phyloP scores from a whole-genome alignment of 352 stramenopile genomes.

The Phytophthora boehmeriae region DNA sequence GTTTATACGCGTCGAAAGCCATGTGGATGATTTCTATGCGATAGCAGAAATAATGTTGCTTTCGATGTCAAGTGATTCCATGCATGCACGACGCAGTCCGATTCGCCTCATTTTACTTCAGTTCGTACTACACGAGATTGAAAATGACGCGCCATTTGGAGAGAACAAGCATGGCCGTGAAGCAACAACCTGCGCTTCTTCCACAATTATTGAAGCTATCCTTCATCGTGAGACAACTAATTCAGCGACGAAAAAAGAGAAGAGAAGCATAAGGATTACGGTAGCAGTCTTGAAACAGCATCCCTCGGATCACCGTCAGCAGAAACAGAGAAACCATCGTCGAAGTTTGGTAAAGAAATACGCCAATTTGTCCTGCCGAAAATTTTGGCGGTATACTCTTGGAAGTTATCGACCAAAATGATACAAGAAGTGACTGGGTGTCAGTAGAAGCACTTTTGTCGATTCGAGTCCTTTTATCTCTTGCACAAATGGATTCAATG shows the following conservation, averaged over 20 bases:
- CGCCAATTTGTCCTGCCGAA: constrained; percentile 24
- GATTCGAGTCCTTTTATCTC: constrained; percentile 59
- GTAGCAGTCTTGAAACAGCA: constrained; percentile 12
- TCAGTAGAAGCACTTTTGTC: constrained; percentile 51
- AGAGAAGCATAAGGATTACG: constrained; percentile 34
- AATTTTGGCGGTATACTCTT: constrained; percentile 54
- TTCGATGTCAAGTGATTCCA: constrained; percentile 42
- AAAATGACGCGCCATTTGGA: constrained; percentile 32
- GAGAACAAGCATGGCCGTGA: not conserved
- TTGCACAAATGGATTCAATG: constrained; percentile 49
- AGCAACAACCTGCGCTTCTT: constrained; percentile 10
- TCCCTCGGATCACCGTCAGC: constrained; percentile 17
- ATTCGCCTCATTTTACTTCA: constrained; percentile 55
- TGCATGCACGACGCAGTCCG: constrained; percentile 33
- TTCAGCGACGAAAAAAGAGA: constrained; percentile 35
- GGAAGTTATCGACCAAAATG: constrained; percentile 53
- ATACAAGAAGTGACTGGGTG: constrained; percentile 28
- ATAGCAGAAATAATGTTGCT: constrained; percentile 58
- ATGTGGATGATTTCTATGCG: constrained; percentile 52
- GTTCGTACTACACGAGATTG: constrained; percentile 62
- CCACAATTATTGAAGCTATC: constrained; percentile 53
- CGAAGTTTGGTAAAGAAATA: constrained; percentile 9
- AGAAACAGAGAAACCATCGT: constrained; percentile 8
- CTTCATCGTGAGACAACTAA: constrained; percentile 27
- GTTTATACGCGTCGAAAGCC: constrained; percentile 64